Conservation (phyloP, 306 rosid species). For the Dalbergia cochinchinensis region DNA sequence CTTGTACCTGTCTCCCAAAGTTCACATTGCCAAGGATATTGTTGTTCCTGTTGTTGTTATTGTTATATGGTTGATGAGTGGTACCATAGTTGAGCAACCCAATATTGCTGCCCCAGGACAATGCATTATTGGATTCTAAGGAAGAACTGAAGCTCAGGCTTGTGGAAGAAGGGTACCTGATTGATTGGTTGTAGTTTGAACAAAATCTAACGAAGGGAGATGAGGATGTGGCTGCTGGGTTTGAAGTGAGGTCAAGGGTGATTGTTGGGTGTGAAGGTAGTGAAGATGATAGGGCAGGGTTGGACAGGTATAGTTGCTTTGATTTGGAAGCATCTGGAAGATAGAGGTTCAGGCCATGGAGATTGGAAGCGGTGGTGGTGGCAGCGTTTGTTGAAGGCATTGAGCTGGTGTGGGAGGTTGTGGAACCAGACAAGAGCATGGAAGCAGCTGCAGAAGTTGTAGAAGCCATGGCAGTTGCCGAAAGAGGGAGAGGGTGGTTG, state of each 20-base stretch:
- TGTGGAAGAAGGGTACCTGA: slow-evolving; percentile 58
- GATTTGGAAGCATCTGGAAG: slow-evolving; percentile 63
- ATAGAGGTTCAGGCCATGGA: slow-evolving; percentile 65
- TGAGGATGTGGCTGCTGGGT: slow-evolving; percentile 53
- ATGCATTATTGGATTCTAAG: slow-evolving; percentile 51
- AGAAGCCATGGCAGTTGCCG: slow-evolving; percentile 98
- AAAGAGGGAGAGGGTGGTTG: slow-evolving; percentile 84
- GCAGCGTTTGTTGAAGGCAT: slow-evolving; percentile 38
- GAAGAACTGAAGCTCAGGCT: slow-evolving; percentile 68
- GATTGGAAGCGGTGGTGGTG: slow-evolving; percentile 42
- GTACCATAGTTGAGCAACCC: slow-evolving; percentile 56
- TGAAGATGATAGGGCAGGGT: slow-evolving; percentile 63
- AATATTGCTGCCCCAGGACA: slow-evolving; percentile 62
- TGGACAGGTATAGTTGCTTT: slow-evolving; percentile 66
- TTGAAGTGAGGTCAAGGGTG: slow-evolving; percentile 91
- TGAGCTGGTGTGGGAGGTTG: slow-evolving; percentile 50
- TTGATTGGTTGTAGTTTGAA: slow-evolving; percentile 56
- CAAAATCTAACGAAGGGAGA: slow-evolving; percentile 59
- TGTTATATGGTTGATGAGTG: slow-evolving; percentile 43
- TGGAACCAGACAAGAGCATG: slow-evolving; percentile 83
- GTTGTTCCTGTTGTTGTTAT: slow-evolving; percentile 44
- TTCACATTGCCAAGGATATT: slow-evolving; percentile 48
- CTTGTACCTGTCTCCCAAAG: slow-evolving; percentile 50
- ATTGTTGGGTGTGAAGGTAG: slow-evolving; percentile 75
- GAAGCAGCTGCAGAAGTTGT: slow-evolving; percentile 94